Evolutionary conservation across 805 yeast species (phyloP).

Genomic region (Yarrowia sp.): DNA sequence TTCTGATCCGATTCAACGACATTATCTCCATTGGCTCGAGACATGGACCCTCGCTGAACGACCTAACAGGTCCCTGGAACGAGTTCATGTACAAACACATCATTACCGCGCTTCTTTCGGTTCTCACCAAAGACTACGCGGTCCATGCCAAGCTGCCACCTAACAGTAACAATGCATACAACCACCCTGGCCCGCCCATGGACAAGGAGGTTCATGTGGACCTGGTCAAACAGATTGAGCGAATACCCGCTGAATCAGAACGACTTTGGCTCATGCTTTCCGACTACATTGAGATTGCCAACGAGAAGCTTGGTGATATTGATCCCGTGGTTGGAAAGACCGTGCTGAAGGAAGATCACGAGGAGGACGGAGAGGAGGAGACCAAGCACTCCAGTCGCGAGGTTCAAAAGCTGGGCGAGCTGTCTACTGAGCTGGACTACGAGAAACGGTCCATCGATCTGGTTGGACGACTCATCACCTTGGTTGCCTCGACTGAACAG

Average conservation of each 20-base stretch:
- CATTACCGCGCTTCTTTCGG: constrained; percentile 46
- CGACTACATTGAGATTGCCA: constrained; percentile 41
- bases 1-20: constrained; percentile 51
- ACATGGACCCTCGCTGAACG: constrained; percentile 49
- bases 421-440: constrained; percentile 19
- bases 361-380: constrained; percentile 9
- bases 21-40: constrained; percentile 50
- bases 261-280: constrained; percentile 48
- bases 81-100: constrained; percentile 50
- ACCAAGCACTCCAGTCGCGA: constrained; percentile 8
- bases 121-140: constrained; percentile 43
- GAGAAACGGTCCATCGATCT: constrained; percentile 33
- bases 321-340: constrained; percentile 31
- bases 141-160: constrained; percentile 21
- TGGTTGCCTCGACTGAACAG: constrained; percentile 32
- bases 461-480: constrained; percentile 22
- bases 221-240: constrained; percentile 48
- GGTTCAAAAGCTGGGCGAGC: constrained; percentile 30
- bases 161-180: constrained; percentile 40
- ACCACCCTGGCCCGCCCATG: constrained; percentile 48
- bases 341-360: background rate
- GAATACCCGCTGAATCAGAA: constrained; percentile 48
- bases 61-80: constrained; percentile 51
- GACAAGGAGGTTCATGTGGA: constrained; percentile 43
- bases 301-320: constrained; percentile 23